Conservation (phyloP, 345 rosid genomes). For the Brassica napus region DNA sequence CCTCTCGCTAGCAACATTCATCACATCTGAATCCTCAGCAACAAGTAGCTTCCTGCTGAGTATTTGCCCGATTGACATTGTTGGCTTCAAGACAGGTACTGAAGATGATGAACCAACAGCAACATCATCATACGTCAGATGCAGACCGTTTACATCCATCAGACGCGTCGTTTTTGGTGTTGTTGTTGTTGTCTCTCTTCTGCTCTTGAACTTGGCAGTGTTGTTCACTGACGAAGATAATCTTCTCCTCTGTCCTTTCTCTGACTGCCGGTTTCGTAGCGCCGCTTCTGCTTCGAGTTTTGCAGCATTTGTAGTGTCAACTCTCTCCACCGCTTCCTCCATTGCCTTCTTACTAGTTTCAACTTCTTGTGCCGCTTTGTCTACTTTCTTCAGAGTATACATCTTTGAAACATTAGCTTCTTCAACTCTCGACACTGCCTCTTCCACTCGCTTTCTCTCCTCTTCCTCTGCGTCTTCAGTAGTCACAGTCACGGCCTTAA, state of each 20-base stretch:
- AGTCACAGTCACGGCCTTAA: constrained; percentile 63
- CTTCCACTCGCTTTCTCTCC: constrained; percentile 50
- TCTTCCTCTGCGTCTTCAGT: constrained; percentile 64
- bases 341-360: constrained; percentile 62
- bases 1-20: constrained; percentile 44
- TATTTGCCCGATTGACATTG: constrained; percentile 92
- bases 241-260: constrained; percentile 46
- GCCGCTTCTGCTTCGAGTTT: constrained; percentile 75
- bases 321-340: constrained; percentile 70
- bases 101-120: constrained; percentile 26
- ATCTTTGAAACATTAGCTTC: constrained; percentile 51
- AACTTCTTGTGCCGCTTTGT: constrained; percentile 70
- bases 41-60: constrained; percentile 82
- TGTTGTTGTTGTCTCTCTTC: constrained; percentile 43
- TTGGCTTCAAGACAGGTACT: constrained; percentile 60
- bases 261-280: constrained; percentile 58
- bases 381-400: constrained; percentile 55
- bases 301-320: constrained; percentile 60
- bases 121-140: constrained; percentile 50
- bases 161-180: constrained; percentile 28
- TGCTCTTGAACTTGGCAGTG: constrained; percentile 68
- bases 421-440: constrained; percentile 65
- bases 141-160: constrained; percentile 59
- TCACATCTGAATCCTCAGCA: constrained; percentile 55
- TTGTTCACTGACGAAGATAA: constrained; percentile 49